Percentiles rank a stretch among this genome's conserved stretches.
phyloP scores from a whole-genome alignment of 176 grass and related monocot genomes.

The Oryza glumipatula region DNA sequence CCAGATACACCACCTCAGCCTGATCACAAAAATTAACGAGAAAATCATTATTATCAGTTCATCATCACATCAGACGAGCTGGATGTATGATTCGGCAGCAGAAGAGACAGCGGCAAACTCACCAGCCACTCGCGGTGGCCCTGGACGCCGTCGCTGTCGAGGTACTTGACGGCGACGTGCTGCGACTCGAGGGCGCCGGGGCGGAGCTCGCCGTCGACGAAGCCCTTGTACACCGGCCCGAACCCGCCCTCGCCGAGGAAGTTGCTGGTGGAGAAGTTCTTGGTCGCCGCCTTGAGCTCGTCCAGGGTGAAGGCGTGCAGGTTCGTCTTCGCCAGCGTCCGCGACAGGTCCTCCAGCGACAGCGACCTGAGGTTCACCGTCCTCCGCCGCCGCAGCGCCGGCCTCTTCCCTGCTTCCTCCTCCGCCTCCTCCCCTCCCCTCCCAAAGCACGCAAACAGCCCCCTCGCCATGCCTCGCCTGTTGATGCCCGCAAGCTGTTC shows the following conservation, averaged over 20 bases:
- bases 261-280: slow-evolving; percentile 74
- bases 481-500: no score
- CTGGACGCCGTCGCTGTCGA: slow-evolving; percentile 78
- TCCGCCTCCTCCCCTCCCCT: not conserved
- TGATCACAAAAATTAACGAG: slow-evolving; percentile 17
- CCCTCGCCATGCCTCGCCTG: slow-evolving; percentile 27
- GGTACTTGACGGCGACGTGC: slow-evolving; percentile 92
- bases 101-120: not conserved
- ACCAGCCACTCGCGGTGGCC: slow-evolving; percentile 97
- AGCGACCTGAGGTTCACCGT: slow-evolving; percentile 60
- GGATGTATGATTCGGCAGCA: not conserved
- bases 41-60: not conserved
- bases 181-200: slow-evolving; percentile 59
- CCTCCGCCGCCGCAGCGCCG: slow-evolving; percentile 36
- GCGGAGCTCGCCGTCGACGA: slow-evolving; percentile 51
- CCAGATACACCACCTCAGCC: slow-evolving; percentile 89
- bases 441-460: slow-evolving; percentile 55
- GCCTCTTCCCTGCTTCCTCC: not conserved
- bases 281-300: slow-evolving; percentile 70
- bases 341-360: slow-evolving; percentile 74
- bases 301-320: slow-evolving; percentile 85
- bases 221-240: slow-evolving; percentile 94
- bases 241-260: slow-evolving; percentile 88
- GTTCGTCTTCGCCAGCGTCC: slow-evolving; percentile 67
- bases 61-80: not conserved